Evolutionary conservation across 2,329 filamentous ascomycete genomes (phyloP), one percentile per base, ranked within the genome.

Genomic region (Rutstroemia sp.): DNA sequence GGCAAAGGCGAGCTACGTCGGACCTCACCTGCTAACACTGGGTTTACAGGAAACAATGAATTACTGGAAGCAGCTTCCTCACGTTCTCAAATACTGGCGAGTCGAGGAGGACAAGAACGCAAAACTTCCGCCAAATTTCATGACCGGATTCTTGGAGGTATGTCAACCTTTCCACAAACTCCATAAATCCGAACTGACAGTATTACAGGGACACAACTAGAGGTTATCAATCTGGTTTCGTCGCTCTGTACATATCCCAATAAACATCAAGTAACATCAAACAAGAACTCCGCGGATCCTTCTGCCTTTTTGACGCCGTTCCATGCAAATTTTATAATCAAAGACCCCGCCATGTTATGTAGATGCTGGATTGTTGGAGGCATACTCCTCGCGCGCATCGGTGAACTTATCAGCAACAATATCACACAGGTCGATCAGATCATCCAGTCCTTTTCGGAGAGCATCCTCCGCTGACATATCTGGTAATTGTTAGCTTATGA

Each of bases 81-180:
- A 99, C 73, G 82, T 99, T 65, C 90, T 99, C 82, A 91, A 94
- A 68, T 99, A 96, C 75, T 99, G 97, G 81, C 85, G 92, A 71
- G 81, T 85, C 67, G 92, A 97, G 73, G 89, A 84, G 78, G 89
- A 83, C 72, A 87, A 78, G 72, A 89, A 78, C 64, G 78, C 82
- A 66, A 84, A 83, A 71, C 75, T 96, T 74, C 92, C 92, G 40
- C 83, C 83, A 67, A 94, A 83, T 77, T 99, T 99, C 76, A 95
- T 99, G 76, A 81, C 85, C 66, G 90, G 90, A 50, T 99, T 99
- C 78, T 78, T 99, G 68, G 90, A 97, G 88, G 94, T 64, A 67
- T 42, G 61, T 57, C 47, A 50, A 42, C 34, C 96, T 74, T 91
- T 92, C 40, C 83, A 83, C 67, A 92, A 92, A 82, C 77, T 97